Percentiles rank a stretch among this genome's conserved stretches.
phyloP scores from a whole-genome alignment of 1,284 basidiomycete species.

The Apiotrichum domesticum region DNA sequence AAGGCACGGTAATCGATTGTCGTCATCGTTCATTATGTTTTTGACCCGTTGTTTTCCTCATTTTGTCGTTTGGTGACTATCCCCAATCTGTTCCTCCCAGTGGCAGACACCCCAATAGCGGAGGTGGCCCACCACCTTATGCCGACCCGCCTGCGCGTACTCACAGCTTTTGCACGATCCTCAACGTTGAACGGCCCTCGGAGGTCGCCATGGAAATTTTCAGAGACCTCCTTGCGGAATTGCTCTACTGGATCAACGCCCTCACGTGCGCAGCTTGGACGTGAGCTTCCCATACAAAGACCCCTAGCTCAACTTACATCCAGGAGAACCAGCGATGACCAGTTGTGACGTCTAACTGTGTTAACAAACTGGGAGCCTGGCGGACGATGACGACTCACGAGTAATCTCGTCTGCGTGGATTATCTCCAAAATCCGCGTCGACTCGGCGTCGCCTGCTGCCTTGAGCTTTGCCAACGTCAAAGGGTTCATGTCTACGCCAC shows the following conservation, averaged over 20 bases:
- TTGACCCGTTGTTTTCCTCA: no score
- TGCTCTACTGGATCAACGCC: slow-evolving; percentile 62
- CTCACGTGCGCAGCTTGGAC: slow-evolving; percentile 54
- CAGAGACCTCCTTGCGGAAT: slow-evolving; percentile 68
- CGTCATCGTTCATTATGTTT: no score
- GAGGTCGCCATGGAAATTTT: slow-evolving; percentile 69
- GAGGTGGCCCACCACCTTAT: no score
- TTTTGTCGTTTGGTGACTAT: no score
- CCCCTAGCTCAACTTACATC: slow-evolving; percentile 44
- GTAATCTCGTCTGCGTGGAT: slow-evolving; percentile 79
- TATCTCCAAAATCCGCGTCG: slow-evolving; percentile 63
- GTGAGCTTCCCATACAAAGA: neutral
- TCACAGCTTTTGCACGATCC: slow-evolving; percentile 62
- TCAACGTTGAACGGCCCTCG: slow-evolving; percentile 79
- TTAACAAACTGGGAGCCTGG: neutral
- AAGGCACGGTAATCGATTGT: no score
- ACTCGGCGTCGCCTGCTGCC: slow-evolving; percentile 63
- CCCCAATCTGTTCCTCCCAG: no score
- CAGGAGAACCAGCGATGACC: slow-evolving; percentile 81
- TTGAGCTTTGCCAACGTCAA: slow-evolving; percentile 71
- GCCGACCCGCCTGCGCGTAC: slow-evolving; percentile 1
- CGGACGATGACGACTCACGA: slow-evolving; percentile 40
- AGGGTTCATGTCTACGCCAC: slow-evolving; percentile 81
- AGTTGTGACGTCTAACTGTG: slow-evolving; percentile 58
- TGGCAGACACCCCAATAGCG: no score